Percentiles rank a stretch among this genome's conserved stretches.
Evolutionary conservation across 2,329 filamentous ascomycete species (phyloP).

Genomic region (Boeremia lycopersici): DNA sequence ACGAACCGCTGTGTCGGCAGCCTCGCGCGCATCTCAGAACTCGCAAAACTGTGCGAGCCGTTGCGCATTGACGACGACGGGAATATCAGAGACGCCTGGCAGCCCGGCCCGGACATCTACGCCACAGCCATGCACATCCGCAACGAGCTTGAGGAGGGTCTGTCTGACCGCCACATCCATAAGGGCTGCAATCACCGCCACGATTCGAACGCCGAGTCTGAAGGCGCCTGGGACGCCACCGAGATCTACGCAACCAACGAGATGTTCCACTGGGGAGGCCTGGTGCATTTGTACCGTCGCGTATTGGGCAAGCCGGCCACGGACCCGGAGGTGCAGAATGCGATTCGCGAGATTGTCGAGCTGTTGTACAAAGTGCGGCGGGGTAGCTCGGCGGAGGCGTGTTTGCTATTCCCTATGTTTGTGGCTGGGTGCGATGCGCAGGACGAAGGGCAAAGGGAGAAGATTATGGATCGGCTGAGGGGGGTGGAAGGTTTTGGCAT

Average conservation of each 20-base stretch:
- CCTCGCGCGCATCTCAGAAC: conserved; percentile 72
- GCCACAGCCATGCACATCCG: conserved; percentile 65
- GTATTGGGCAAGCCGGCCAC: conserved; percentile 67
- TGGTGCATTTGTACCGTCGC: conserved; percentile 76
- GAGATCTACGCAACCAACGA: conserved; percentile 76
- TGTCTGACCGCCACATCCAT: conserved; percentile 43
- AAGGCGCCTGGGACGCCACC: conserved; percentile 60
- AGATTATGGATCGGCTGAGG: conserved; percentile 69
- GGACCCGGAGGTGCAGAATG: conserved; percentile 66
- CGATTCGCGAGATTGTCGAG: conserved; percentile 67
- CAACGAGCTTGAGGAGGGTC: conserved; percentile 64
- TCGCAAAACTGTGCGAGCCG: conserved; percentile 71
- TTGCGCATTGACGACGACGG: conserved; percentile 64
- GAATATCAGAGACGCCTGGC: conserved; percentile 62
- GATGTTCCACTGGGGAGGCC: conserved; percentile 78
- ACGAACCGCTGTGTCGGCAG: conserved; percentile 73
- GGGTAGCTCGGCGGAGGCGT: conserved; percentile 75
- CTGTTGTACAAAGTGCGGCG: conserved; percentile 66
- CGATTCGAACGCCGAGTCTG: conserved; percentile 40
- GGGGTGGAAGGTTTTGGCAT: conserved; percentile 75
- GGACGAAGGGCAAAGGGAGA: conserved; percentile 60
- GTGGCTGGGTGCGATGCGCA: conserved; percentile 77
- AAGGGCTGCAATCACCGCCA: conserved; percentile 52
- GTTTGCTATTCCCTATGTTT: conserved; percentile 80
- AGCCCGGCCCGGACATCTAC: conserved; percentile 60